A percentile compares a stretch with the other conserved stretches of the same genome.
phyloP scores from a whole-genome alignment of 148 eudicot genomes.

The Bassia scoparia region DNA sequence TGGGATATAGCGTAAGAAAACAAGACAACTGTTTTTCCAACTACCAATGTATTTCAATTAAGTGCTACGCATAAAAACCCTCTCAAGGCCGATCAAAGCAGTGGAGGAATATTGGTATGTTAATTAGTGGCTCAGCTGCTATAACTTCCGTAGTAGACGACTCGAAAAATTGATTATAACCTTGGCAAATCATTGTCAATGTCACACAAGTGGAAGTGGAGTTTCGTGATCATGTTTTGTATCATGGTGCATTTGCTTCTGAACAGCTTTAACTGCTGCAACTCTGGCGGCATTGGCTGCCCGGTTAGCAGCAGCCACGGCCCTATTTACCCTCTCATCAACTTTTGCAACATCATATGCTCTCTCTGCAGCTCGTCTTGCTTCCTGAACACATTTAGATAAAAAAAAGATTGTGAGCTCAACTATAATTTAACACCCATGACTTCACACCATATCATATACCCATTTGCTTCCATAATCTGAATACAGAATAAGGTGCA shows the following conservation, averaged over 20 bases:
- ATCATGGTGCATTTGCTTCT: slow-evolving; percentile 68
- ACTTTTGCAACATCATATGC: slow-evolving; percentile 83
- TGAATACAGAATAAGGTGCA: not conserved
- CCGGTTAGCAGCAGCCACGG: slow-evolving; percentile 70
- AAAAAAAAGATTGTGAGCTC: not conserved
- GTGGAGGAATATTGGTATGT: slow-evolving; percentile 4
- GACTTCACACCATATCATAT: not conserved
- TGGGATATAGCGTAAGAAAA: slow-evolving; percentile 12
- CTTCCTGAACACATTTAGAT: slow-evolving; percentile 66
- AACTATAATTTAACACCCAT: not conserved
- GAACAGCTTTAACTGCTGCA: slow-evolving; percentile 84
- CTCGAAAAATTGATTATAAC: slow-evolving; percentile 1
- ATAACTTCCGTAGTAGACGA: not conserved
- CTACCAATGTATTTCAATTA: not conserved
- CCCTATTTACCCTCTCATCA: slow-evolving; percentile 82
- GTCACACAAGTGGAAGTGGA: slow-evolving; percentile 39
- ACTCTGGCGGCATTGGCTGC: slow-evolving; percentile 96
- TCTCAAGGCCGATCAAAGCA: slow-evolving; percentile 24
- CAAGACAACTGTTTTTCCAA: not conserved
- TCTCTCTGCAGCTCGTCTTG: slow-evolving; percentile 75
- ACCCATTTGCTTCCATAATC: too few species aligned
- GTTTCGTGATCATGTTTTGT: slow-evolving; percentile 35
- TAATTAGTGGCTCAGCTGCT: slow-evolving; percentile 8
- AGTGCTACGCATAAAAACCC: slow-evolving; percentile 18
- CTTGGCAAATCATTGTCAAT: not conserved